Base-by-base conservation (phyloP, 176 grass and related monocot genomes). In the Thalia dealbata region DNA sequence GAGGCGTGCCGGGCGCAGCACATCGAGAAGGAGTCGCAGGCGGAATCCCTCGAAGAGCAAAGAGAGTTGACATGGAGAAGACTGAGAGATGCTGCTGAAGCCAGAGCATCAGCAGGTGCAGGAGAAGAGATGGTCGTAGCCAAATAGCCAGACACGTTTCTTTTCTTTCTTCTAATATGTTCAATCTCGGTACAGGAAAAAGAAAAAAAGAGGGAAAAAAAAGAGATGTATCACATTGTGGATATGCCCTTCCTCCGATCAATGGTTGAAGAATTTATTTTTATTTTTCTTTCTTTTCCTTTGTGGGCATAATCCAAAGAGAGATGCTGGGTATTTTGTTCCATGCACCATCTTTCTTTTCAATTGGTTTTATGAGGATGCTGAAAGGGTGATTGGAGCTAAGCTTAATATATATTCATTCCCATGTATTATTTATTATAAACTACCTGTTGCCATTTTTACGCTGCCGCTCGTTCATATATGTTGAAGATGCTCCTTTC, bases 391-490 rank as follows among this genome's bases (percentile, higher is more conserved):
- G 15, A 68, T 68, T 68, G 65, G 23, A 68, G 14, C 65, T 22
- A 44, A 68, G 14, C 65, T 22, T 68, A 22, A 68, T 68, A 68
- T 68, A 68, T 68, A 68, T 68, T 68, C 38, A 68, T 68, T 68
- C 22, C 19, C 18, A 12, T 68, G 65, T 62, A 68, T 68, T 44
- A 43, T 68, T 68, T 44, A 43, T 68, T 68, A 68, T 29, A 43
- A 11, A 68, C 42, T 43, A 12, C 16, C 43, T 0, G 32, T 42
- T 42, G 29, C 16, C 64, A 42, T 67, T 38, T 38, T 38, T 38
- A 38, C 32, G 3, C 4, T 1, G 32, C 32, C 32, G 4, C 1
- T 4, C 32, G 4, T 38, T 4, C 32, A 38, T 38, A 38, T 38
- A 38, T 38, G 32, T 38, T 38, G 4, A 4, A 38, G 32, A 38